Conservation (phyloP, 352 stramenopile species). For the Phytophthora europaea region DNA sequence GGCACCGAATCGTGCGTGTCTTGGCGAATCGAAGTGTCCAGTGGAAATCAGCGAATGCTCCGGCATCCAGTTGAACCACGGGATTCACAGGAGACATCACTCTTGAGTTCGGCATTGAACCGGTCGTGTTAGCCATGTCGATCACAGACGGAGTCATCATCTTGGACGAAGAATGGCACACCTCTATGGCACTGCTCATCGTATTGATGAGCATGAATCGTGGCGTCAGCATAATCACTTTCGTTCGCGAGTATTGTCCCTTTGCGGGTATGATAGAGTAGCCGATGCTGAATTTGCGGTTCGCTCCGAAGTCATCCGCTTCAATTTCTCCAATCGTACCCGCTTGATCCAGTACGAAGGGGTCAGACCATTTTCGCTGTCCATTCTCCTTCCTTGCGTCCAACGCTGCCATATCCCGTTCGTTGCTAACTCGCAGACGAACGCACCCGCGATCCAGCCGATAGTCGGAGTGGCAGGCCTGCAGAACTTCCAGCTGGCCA, state of each 20-base stretch:
- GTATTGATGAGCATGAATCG: constrained; percentile 90
- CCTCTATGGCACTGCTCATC: constrained; percentile 70
- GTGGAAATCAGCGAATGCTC: constrained; percentile 86
- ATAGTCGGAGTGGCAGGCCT: constrained; percentile 85
- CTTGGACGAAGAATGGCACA: constrained; percentile 85
- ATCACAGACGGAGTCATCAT: constrained; percentile 55
- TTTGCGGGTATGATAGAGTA: constrained; percentile 85
- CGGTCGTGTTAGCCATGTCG: constrained; percentile 48
- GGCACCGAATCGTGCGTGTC: constrained; percentile 82
- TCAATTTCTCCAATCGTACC: constrained; percentile 83
- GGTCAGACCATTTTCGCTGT: constrained; percentile 80
- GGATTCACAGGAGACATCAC: constrained; percentile 76
- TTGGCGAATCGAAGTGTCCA: constrained; percentile 80
- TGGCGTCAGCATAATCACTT: constrained; percentile 90
- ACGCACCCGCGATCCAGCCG: constrained; percentile 73
- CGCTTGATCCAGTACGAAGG: constrained; percentile 77
- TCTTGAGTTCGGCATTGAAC: constrained; percentile 52
- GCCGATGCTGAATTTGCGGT: constrained; percentile 82
- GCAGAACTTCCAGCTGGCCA: constrained; percentile 80
- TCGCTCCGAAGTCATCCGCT: constrained; percentile 64
- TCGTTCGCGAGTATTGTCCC: constrained; percentile 84
- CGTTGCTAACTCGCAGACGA: constrained; percentile 79
- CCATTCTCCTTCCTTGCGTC: constrained; percentile 52
- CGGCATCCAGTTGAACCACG: constrained; percentile 75
- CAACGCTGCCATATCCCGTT: constrained; percentile 37